Base-by-base conservation (phyloP, 2,329 filamentous ascomycete species). In the Aureobasidium sp. region DNA sequence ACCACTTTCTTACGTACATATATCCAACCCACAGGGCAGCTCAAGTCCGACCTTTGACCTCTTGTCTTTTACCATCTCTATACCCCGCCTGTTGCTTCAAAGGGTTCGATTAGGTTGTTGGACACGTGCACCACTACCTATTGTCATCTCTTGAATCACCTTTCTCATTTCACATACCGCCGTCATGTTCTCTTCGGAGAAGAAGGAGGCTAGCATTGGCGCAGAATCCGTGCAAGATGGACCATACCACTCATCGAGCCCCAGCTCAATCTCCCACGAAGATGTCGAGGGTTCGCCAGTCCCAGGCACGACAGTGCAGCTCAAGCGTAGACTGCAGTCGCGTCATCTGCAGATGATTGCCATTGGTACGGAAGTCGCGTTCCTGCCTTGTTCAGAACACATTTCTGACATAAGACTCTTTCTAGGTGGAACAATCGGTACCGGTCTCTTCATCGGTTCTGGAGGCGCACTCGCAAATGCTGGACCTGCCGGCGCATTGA, bases 401-500 rank as follows among this genome's bases (percentile, higher is more conserved):
- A 11, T 2, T 29, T 27, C 60, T 62, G 44, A 62, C 60, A 39
- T 19, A 14, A 27, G 24, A 48, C 45, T 29, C 24, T 14, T 37
- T 37, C 2, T n/a, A 62, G 67, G 68, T 49, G 68, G 68, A 33
- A 67, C 67, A 22, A 73, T 76, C 39, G 71, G 71, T 19, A 71
- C 68, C 47, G 69, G 71, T 65, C 69, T 77, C 8, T 78, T 78
- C 68, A 75, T 77, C 52, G 74, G 75, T 48, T 70, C 69, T 35
- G 76, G 76, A 48, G 66, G 68, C 50, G 73, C 74, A 7, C 67
- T 77, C 12, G 68, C 71, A 39, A 71, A 66, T 29, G 72, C 70
- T 57, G 72, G 78, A n/a, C 76, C 78, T 31, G 72, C 74, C 14
- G 76, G 76, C 40, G 71, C 77, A 14, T 69, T 82, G 48, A 71